Evolutionary conservation across 441 rosid genomes (phyloP), one percentile per base, ranked within the genome.

Genomic region (Daphne laureola): DNA sequence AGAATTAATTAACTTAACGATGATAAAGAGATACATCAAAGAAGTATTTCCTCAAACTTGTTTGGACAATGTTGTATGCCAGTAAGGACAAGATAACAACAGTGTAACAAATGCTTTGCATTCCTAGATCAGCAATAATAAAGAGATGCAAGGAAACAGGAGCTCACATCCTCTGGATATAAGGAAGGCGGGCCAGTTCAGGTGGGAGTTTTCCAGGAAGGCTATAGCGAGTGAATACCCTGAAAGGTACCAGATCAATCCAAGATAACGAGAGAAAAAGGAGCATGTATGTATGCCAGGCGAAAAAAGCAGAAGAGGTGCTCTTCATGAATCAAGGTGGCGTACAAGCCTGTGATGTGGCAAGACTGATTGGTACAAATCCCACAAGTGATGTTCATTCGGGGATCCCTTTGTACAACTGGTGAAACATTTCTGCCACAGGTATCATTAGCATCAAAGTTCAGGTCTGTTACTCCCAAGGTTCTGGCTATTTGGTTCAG

Each of bases 141-240:
- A 4, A 12, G 44, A 5, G 21, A 17, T 46, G 26, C 18, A 13
- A 17, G 5, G 4, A 9, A 46, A 1, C 12, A 3, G 0, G 26
- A 8, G 49, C 80, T 81, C 58, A 78, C 84, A 81, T 72, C 7
- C 0, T 21, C 58, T 65, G 49, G 61, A 81, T 67, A 57, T 60
- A 52, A 31, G 42, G 70, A 61, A 81, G 84, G 54, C 46, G 64
- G 5, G 66, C 58, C 14, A 81, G 31, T 47, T 76, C 74, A 43
- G 80, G 66, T 60, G 87, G 82, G 14, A 81, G 77, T 38, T 40
- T 55, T 31, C 87, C 87, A 0, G 77, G 69, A 48, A 81, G 78
- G 51, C 67, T 78, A 18, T 54, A 64, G 53, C 54, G 70, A 60
- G 63, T 66, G 47, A 81, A 61, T 47, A 42, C 16, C 55, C 82